Evolutionary conservation across 2,329 filamentous ascomycete species (phyloP), one percentile per base, ranked within the genome.

Genomic region (Claviceps humidiphila): DNA sequence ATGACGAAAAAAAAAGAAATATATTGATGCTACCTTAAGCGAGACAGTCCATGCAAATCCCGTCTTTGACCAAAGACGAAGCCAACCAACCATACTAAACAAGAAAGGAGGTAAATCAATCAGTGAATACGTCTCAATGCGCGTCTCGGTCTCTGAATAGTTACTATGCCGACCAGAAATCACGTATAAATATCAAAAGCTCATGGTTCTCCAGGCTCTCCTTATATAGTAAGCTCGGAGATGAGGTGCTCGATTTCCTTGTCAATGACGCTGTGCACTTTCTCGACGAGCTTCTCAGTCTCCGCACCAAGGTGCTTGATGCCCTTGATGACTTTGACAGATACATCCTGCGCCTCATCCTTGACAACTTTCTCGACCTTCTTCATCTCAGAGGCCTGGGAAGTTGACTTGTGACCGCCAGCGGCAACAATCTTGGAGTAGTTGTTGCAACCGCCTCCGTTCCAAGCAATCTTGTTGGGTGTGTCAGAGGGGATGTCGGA

Each of bases 401-500:
- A 62, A 64, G 77, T 72, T 58, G 69, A 75, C 61, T 78, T 77
- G 76, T 90, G 91, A 63, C 80, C 75, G 64, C 88, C 87, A 61
- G 81, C 75, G 61, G 81, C 73, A 58, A 95, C 71, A 64, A 96
- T 95, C 62, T 86, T 76, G 56, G 80, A 79, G 81, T 87, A 96
- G 85, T 98, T 95, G 74, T 79, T 83, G 66, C 81, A 86, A 65
- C 93, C 93, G 74, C 89, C 94, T 68, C 94, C 93, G 81, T 98
- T 98, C 91, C 90, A 98, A 70, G 91, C 91, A 57, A 98, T 89
- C 66, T 95, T 77, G 81, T 98, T 98, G 68, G 83, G 82, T 61
- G 94, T 98, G 68, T 87, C 83, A 50, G 74, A 76, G 58, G 91
- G 91, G 50, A 98, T 84, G 63, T 94, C 89, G 60, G 76, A 77